A percentile compares a stretch with the other conserved stretches of the same genome.
phyloP scores from a whole-genome alignment of 768 basidiomycete genomes.

The Phlebiopsis flavidoalba region DNA sequence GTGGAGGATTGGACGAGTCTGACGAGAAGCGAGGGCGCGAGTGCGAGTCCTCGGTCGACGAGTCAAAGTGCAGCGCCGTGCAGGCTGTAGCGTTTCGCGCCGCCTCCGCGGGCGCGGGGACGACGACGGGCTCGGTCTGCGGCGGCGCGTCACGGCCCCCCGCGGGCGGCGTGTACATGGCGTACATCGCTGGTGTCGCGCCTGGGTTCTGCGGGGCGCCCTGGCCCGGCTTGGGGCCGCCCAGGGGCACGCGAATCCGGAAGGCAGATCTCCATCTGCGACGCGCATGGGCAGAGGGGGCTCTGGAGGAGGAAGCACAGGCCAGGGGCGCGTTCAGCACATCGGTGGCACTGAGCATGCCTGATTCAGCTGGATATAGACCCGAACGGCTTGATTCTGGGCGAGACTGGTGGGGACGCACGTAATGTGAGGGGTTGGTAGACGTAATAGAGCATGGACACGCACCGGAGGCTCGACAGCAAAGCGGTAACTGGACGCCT shows the following conservation, averaged over 20 bases:
- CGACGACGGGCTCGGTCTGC: slow-evolving; percentile 5
- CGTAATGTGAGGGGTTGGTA: neutral
- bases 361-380: slow-evolving; percentile 19
- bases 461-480: slow-evolving; percentile 24
- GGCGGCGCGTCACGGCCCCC: slow-evolving; percentile 11
- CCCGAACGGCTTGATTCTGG: slow-evolving; percentile 33
- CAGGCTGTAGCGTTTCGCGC: slow-evolving; percentile 12
- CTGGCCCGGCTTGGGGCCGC: slow-evolving; percentile 12
- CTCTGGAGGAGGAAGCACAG: slow-evolving; percentile 2
- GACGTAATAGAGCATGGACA: neutral
- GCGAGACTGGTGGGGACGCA: slow-evolving; percentile 26
- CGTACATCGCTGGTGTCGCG: slow-evolving; percentile 22
- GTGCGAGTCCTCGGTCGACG: slow-evolving; percentile 21
- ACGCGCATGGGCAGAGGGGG: slow-evolving; percentile 3
- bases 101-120: slow-evolving; percentile 1
- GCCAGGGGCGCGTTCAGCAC: slow-evolving; percentile 27
- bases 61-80: slow-evolving; percentile 6
- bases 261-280: slow-evolving; percentile 26
- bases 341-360: slow-evolving; percentile 36
- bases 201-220: slow-evolving; percentile 24
- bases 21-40: slow-evolving; percentile 15
- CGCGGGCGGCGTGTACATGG: slow-evolving; percentile 17
- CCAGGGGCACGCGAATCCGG: slow-evolving; percentile 32
- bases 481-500: slow-evolving; percentile 4
- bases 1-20: slow-evolving; percentile 17